phyloP scores from a whole-genome alignment of 495 filamentous ascomycete species.

The Ascobolus immersus region DNA sequence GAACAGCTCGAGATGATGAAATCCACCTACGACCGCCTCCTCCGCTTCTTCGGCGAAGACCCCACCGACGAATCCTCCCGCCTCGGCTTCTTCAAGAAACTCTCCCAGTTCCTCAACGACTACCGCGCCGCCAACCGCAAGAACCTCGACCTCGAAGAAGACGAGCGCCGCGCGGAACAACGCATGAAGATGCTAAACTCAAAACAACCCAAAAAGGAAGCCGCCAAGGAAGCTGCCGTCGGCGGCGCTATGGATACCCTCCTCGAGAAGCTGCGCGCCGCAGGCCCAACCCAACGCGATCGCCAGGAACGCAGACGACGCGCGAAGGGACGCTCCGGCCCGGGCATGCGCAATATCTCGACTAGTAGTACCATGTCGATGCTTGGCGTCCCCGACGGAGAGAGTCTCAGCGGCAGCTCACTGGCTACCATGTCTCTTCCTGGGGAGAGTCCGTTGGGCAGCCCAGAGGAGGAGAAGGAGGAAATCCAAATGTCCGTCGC shows the following conservation, averaged over 20 bases:
- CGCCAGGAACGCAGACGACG: slow-evolving; percentile 20
- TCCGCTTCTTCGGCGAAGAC: slow-evolving; percentile 93
- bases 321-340: too few relatives aligned
- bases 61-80: slow-evolving; percentile 76
- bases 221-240: slow-evolving; percentile 36
- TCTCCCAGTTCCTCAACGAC: slow-evolving; percentile 72
- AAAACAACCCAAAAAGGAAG: slow-evolving; percentile 26
- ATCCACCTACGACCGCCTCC: slow-evolving; percentile 77
- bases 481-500: too few relatives aligned
- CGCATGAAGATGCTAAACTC: slow-evolving; percentile 53
- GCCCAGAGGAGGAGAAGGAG: too few relatives aligned
- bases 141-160: slow-evolving; percentile 65
- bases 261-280: slow-evolving; percentile 85
- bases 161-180: slow-evolving; percentile 62
- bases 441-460: too few relatives aligned
- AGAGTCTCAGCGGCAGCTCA: too few relatives aligned
- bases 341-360: too few relatives aligned
- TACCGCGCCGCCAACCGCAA: slow-evolving; percentile 86
- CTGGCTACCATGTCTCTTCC: too few relatives aligned
- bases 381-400: too few relatives aligned
- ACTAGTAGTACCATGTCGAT: too few relatives aligned
- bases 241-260: slow-evolving; percentile 81
- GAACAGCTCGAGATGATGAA: slow-evolving; percentile 84
- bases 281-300: slow-evolving; percentile 63
- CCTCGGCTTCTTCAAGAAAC: slow-evolving; percentile 85